Conservation (phyloP, 345 rosid genomes). For the Eucalyptus curtisii region DNA sequence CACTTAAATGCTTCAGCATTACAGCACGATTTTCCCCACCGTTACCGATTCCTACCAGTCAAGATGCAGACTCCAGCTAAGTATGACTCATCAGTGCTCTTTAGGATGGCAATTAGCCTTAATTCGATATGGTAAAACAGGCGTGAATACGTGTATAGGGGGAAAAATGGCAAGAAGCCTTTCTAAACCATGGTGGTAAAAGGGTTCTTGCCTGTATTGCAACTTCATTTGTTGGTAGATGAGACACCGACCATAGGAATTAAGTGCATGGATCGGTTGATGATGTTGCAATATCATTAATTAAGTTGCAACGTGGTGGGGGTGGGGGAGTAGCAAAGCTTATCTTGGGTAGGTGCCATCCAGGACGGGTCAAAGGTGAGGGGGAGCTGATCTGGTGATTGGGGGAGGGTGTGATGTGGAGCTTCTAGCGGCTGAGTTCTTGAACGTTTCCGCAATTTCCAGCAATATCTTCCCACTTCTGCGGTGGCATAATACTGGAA, state of each 20-base stretch:
- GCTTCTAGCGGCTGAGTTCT: not conserved
- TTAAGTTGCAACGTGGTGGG: not conserved
- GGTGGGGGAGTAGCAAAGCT: not conserved
- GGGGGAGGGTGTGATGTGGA: not conserved
- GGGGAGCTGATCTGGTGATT: not conserved
- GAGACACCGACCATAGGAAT: not conserved
- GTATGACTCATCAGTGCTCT: not conserved
- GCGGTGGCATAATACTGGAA: not conserved
- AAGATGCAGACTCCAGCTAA: not conserved
- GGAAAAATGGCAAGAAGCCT: not conserved
- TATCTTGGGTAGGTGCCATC: not conserved
- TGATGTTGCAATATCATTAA: not conserved
- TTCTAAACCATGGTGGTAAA: not conserved
- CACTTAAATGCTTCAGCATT: not conserved
- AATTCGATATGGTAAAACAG: not conserved
- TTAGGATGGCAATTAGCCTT: not conserved
- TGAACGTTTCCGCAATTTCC: not conserved
- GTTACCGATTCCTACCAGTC: not conserved
- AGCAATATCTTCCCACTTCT: not conserved
- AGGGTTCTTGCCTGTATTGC: not conserved
- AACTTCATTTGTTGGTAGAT: not conserved
- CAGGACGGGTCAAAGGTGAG: conserved; percentile 12
- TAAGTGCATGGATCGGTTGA: not conserved
- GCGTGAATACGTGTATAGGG: not conserved
- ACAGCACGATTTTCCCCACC: not conserved